These are phyloP conservation scores for Aspergillus pseudoviridinutans DNA, from an alignment of 2,329 filamentous ascomycete species.

Conservation along the genomic window DNA sequence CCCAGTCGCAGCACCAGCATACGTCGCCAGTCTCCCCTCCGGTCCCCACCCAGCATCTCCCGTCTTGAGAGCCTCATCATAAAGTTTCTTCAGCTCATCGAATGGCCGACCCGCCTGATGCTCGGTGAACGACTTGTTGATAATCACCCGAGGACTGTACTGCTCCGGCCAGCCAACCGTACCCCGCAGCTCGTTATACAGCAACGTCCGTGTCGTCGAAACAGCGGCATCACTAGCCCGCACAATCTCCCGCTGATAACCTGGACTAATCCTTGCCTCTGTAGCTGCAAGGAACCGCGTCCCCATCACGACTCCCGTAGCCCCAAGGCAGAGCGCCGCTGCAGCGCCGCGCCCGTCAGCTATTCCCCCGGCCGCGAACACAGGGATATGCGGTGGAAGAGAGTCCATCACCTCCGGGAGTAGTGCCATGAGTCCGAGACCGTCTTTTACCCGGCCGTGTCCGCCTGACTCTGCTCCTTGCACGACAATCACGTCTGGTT, in stretches of 20 bases:
- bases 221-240: conserved; percentile 50
- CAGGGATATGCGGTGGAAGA: conserved; percentile 37
- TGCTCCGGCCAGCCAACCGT: conserved; percentile 57
- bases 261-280: conserved; percentile 49
- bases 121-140: conserved; percentile 54
- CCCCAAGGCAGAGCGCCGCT: conserved; percentile 50
- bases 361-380: conserved; percentile 54
- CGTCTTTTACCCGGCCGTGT: conserved; percentile 46
- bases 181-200: conserved; percentile 55
- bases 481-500: conserved; percentile 52
- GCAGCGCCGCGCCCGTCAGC: conserved; percentile 50
- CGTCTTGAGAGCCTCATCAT: conserved; percentile 38
- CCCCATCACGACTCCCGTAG: conserved; percentile 57
- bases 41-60: conserved; percentile 49
- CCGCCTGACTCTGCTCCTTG: conserved; percentile 56
- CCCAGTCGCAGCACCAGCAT: conserved; percentile 47
- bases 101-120: conserved; percentile 40
- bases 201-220: conserved; percentile 47
- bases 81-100: conserved; percentile 42
- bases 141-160: conserved; percentile 57
- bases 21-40: conserved; percentile 48
- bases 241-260: conserved; percentile 52
- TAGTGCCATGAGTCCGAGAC: conserved; percentile 49
- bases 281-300: conserved; percentile 58
- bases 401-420: conserved; percentile 51